phyloP scores from a whole-genome alignment of 495 filamentous ascomycete species.

The Delitschia confertaspora region DNA sequence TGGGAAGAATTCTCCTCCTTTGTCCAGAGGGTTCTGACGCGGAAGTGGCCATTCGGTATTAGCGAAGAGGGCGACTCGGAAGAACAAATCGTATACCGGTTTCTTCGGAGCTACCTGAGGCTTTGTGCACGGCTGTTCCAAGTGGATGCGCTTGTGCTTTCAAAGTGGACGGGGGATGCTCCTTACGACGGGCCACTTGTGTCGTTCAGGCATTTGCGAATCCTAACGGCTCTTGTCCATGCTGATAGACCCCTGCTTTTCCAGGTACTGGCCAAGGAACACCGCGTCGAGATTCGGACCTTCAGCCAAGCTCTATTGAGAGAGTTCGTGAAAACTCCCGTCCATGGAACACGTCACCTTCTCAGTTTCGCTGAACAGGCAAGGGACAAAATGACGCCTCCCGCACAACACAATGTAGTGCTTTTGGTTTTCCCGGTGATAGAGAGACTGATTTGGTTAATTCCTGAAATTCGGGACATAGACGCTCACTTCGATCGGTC shows the following conservation, averaged over 20 bases:
- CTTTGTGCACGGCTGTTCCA: conserved; percentile 17
- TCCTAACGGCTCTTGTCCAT: conserved; percentile 7
- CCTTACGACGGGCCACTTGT: conserved; percentile 5
- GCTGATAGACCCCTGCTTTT: conserved; percentile 10
- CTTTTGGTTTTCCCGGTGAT: conserved; percentile 8
- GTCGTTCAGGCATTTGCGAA: conserved; percentile 12
- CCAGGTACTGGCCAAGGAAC: conserved; percentile 17
- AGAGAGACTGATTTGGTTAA: conserved; percentile 2
- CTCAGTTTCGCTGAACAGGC: conserved; percentile 9
- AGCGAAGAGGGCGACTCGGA: conserved; percentile 7
- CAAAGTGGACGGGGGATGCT: not conserved
- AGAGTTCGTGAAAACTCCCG: conserved; percentile 8
- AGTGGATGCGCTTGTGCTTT: conserved; percentile 11
- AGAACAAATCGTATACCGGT: conserved; percentile 10
- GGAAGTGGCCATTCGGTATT: conserved; percentile 35
- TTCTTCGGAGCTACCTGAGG: conserved; percentile 15
- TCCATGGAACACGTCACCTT: conserved; percentile 12
- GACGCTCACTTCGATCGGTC: conserved; percentile 1
- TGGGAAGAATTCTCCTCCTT: conserved; percentile 46
- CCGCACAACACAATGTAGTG: conserved; percentile 4
- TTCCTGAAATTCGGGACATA: not conserved
- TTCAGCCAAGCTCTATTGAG: conserved; percentile 2
- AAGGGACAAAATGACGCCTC: conserved; percentile 7
- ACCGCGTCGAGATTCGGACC: conserved; percentile 3
- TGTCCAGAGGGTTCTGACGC: conserved; percentile 39